Base-by-base conservation (phyloP, 768 basidiomycete species). In the Kwoniella newhampshirensis region DNA sequence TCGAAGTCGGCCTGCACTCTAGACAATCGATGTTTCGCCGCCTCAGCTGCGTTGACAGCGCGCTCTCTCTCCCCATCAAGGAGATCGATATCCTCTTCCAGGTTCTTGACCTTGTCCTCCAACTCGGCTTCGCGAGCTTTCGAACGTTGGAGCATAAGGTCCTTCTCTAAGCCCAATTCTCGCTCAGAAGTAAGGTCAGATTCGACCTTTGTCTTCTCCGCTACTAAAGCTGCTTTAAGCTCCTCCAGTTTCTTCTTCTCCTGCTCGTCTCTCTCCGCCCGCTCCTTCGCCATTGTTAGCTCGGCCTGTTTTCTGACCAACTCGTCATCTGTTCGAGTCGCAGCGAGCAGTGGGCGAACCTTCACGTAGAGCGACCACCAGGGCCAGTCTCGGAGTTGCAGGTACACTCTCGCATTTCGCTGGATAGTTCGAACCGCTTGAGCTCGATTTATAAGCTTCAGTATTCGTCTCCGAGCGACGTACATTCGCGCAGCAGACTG, bases 301-400 rank as follows among this genome's bases (percentile, higher is more conserved):
- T 99, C 96, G 1, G 85, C 71, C 75, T 94, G 94, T 75, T 84
- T 82, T 15, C 88, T 82, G 21, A 67, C 62, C 4, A 98, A 82
- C 72, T 94, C 94, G 37, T 93, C 91, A 69, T 98, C 94, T 61
- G 85, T 88, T 17, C 91, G 81, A 1, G 94, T 94, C 0, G 93
- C 93, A 20, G 90, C 90, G 27, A 99, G 82, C 13, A 98, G 76
- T 0, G 96, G 96, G 30, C 93, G 88, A 18, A 99, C 91, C 81
- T 94, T 94, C 2, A 91, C 91, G 73, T 93, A 99, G 8, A 98
- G 81, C 61, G 92, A 88, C 96, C 96, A 99, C 96, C 96, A 98
- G 1, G 94, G 92, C 96, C 96, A 98, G 50, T 94, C 90, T 43
- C 85, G 82, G 26, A 99, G 81, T 53, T 90, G 87, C 6, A 87